phyloP scores from a whole-genome alignment of 1,284 basidiomycete species.

The Cryptococcus sp. region DNA sequence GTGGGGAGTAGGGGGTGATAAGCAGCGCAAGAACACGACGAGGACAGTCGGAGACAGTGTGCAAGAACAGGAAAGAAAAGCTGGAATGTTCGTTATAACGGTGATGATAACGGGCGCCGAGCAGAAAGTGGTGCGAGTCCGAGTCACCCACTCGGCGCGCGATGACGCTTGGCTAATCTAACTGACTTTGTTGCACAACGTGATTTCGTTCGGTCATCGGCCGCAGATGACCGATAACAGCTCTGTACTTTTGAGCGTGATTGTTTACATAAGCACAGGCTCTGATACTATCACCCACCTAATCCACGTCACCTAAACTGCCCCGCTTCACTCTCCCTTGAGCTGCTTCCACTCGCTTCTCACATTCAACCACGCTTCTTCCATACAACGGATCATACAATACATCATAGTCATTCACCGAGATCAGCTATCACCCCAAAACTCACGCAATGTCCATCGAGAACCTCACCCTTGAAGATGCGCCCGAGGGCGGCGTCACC shows the following conservation, averaged over 20 bases:
- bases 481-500: constrained; percentile 66
- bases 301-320: constrained; percentile 17
- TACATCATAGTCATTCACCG: neutral
- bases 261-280: neutral
- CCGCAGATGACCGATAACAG: neutral
- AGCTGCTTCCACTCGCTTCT: neutral
- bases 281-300: neutral
- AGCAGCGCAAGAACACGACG: neutral
- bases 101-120: no score
- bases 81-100: neutral
- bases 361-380: neutral
- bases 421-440: constrained; percentile 23
- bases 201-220: neutral
- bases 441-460: constrained; percentile 62
- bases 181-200: neutral
- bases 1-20: neutral
- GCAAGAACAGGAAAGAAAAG: neutral
- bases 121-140: no score
- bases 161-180: no score
- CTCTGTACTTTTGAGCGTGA: no score
- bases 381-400: neutral
- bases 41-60: neutral
- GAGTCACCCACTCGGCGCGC: no score
- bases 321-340: constrained; percentile 2
- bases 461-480: constrained; percentile 62